Base-by-base conservation (phyloP, 164 flowering plant genomes). In the Magnolia officinalis region DNA sequence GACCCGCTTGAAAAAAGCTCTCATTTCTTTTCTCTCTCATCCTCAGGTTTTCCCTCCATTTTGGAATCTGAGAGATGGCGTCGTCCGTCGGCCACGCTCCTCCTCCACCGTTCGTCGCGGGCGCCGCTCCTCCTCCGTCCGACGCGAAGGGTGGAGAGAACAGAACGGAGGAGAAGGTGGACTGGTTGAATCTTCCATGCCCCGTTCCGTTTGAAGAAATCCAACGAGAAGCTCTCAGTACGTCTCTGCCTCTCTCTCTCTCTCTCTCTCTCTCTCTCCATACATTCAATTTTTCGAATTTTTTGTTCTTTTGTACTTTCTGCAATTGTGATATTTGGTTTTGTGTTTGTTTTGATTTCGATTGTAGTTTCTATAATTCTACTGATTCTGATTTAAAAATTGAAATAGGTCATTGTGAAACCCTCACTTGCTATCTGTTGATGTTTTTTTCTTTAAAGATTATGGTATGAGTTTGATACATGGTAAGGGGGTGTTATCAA, bases 191-290 rank as follows among this genome's bases (percentile, higher is more conserved):
- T 81, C 94, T 96, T n/a, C 97, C 96, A 61, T 89, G 95, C 81
- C 98, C 99, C 1, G 83, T 90, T 59, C 90, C 98, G 1, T 92
- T 88, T 75, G 99, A 96, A 76, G 98, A 96, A 79, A 87, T 92
- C 81, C 94, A 91, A 67, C 95, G 97, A 19, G 99, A 94, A 85
- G 90, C 94, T 64, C 68, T 92, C 70, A 90, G 99, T 96, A 72
- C 78, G 90, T 86, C 9, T 75, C 73, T 14, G 24, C 2, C 67
- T 64, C 2, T 31, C n/a, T 29, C 4, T 37, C 45, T 3, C 45
- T 37, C 45, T 37, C 67, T 64, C 0, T 31, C n/a, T 29, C 5
- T 37, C 45, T 3, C 2, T 37, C 45, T 37, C 45, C 45, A 37
- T 37, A 37, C 45, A 4, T 37, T 37, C 45, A 3, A 37, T 4